A percentile compares a stretch with the other conserved stretches of the same genome.
Evolutionary conservation across 805 yeast genomes (phyloP).

Genomic region (Saccharomycopsis sp.): DNA sequence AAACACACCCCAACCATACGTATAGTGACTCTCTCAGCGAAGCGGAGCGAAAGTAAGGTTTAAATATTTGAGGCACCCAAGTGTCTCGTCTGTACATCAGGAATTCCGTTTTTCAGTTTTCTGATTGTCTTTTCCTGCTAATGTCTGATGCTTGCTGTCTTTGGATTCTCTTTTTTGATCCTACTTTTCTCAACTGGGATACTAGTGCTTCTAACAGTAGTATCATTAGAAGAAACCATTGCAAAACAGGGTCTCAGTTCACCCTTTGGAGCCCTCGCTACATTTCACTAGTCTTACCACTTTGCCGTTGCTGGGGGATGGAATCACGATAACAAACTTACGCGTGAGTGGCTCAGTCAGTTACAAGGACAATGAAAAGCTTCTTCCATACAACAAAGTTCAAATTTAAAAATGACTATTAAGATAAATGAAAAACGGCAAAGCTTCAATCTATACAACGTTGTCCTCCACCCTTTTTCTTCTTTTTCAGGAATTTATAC

Average conservation of each 20-base stretch:
- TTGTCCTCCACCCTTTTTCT: neutral
- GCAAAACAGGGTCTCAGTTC: neutral
- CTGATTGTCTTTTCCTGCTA: neutral
- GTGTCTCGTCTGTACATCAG: constrained; percentile 3
- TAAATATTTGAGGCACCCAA: neutral
- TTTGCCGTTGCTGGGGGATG: neutral
- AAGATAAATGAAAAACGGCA: too few species aligned
- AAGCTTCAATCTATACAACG: neutral
- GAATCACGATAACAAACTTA: neutral
- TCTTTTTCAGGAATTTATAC: neutral
- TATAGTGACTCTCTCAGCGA: neutral
- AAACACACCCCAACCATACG: neutral
- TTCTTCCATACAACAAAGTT: neutral
- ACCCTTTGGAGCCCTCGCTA: neutral
- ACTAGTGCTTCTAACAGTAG: neutral
- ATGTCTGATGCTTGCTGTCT: neutral
- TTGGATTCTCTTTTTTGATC: neutral
- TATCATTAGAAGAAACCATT: too few species aligned
- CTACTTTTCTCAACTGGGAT: neutral
- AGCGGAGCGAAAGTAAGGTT: neutral
- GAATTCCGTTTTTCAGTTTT: neutral
- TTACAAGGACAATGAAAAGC: neutral
- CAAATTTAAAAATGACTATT: neutral
- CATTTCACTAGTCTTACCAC: neutral
- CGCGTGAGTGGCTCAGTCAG: neutral